Conservation (phyloP, 495 filamentous ascomycete species). For the Ascodesmis nigricans region DNA sequence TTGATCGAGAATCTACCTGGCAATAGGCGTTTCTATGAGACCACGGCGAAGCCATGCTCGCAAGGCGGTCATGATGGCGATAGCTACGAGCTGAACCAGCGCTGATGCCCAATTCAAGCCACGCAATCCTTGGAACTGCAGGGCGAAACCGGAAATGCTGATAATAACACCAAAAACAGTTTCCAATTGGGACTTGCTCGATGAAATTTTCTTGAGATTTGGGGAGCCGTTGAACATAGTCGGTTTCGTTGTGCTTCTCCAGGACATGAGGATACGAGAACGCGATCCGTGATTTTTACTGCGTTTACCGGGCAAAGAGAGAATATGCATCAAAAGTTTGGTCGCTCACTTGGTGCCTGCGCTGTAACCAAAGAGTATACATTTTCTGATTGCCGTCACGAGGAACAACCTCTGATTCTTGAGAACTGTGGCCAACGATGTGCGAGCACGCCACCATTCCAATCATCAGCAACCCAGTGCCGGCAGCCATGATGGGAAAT, state of each 20-base stretch:
- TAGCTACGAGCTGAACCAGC: constrained; percentile 27
- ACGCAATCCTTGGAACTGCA: constrained; percentile 31
- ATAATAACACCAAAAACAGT: constrained; percentile 12
- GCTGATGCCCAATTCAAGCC: constrained; percentile 30
- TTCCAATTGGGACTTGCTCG: constrained; percentile 1
- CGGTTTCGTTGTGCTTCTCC: too few species aligned
- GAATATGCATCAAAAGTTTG: too few species aligned
- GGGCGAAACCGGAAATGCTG: constrained; percentile 28
- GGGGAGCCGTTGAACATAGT: too few species aligned
- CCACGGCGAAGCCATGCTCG: constrained; percentile 29
- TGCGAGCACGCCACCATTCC: constrained; percentile 20
- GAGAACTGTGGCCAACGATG: constrained; percentile 17
- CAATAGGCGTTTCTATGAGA: constrained; percentile 21
- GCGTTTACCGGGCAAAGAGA: too few species aligned
- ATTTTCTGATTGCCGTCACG: too few species aligned
- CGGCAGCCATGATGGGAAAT: constrained; percentile 14
- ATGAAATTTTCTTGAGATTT: too few species aligned
- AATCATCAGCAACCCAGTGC: constrained; percentile 12
- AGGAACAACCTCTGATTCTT: too few species aligned
- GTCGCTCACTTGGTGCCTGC: too few species aligned
- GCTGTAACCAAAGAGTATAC: too few species aligned
- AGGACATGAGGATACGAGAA: too few species aligned
- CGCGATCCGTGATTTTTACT: too few species aligned
- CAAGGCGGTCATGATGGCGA: constrained; percentile 27
- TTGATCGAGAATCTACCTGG: constrained; percentile 19